A percentile compares a stretch with the other conserved stretches of the same genome.
These are phyloP conservation scores for Paraphoma sp. DNA, from an alignment of 2,329 filamentous ascomycete genomes.

Conservation along the genomic window DNA sequence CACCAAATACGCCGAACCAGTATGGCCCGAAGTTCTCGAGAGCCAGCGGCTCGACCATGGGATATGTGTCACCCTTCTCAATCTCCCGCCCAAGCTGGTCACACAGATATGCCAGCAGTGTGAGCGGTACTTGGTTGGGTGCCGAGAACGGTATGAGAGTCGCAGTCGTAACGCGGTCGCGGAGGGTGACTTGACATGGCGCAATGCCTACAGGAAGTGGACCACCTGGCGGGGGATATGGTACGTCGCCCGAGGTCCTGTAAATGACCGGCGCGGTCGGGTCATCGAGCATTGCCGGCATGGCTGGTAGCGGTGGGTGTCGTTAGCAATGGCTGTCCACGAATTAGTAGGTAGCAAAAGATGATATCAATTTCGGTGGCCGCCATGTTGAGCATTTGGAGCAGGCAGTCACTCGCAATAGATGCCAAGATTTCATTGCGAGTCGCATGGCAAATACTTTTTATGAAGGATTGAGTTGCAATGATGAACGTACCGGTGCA, in stretches of 20 bases:
- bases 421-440: not conserved
- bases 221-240: slow-evolving; percentile 68
- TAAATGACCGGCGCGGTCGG: slow-evolving; percentile 74
- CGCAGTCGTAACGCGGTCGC: slow-evolving; percentile 82
- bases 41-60: slow-evolving; percentile 79
- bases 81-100: slow-evolving; percentile 90
- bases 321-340: not conserved
- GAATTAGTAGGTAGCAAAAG: not conserved
- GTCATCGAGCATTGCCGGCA: slow-evolving; percentile 82
- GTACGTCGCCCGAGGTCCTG: slow-evolving; percentile 69
- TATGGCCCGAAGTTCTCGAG: slow-evolving; percentile 79
- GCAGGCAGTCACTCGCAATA: not conserved
- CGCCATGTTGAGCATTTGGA: not conserved
- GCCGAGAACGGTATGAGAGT: slow-evolving; percentile 84
- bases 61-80: slow-evolving; percentile 89
- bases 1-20: slow-evolving; percentile 91
- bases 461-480: not conserved
- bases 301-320: slow-evolving; percentile 47
- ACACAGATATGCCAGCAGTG: slow-evolving; percentile 77
- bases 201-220: slow-evolving; percentile 72
- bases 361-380: not conserved
- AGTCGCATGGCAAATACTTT: not conserved
- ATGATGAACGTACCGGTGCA: not conserved
- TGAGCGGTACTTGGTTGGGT: slow-evolving; percentile 75
- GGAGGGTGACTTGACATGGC: slow-evolving; percentile 79